Percentiles rank a stretch among this genome's conserved stretches.
phyloP scores from a whole-genome alignment of 2,329 filamentous ascomycete genomes.

The Pleurostoma richardsiae region DNA sequence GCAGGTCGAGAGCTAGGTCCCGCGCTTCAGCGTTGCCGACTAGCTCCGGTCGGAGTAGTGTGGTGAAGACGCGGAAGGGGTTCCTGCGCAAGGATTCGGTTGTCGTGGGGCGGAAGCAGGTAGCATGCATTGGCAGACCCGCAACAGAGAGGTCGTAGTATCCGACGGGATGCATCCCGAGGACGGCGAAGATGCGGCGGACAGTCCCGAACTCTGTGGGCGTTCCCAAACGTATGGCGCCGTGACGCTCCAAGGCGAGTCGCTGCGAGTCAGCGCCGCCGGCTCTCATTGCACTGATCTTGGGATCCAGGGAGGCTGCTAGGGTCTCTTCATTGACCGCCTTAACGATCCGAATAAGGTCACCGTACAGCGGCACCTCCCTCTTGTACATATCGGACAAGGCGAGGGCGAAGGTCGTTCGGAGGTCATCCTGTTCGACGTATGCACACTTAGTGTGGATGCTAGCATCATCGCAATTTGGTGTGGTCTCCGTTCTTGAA shows the following conservation, averaged over 20 bases:
- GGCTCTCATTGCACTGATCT: neutral
- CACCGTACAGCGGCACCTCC: constrained; percentile 14
- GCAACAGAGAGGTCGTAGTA: constrained; percentile 45
- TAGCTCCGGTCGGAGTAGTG: constrained; percentile 32
- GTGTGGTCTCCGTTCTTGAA: too few species aligned
- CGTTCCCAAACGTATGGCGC: constrained; percentile 31
- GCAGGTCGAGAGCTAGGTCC: neutral
- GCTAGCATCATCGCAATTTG: too few species aligned
- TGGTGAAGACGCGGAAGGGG: constrained; percentile 36
- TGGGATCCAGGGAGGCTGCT: neutral
- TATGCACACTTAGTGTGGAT: neutral
- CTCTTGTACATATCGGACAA: constrained; percentile 13
- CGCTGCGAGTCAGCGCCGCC: neutral
- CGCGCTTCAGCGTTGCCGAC: constrained; percentile 12
- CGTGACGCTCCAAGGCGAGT: constrained; percentile 15
- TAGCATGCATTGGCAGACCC: constrained; percentile 45
- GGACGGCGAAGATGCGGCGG: constrained; percentile 28
- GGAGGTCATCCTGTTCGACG: neutral
- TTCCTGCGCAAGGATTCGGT: constrained; percentile 27
- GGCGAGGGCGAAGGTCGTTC: constrained; percentile 7
- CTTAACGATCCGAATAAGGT: constrained; percentile 10
- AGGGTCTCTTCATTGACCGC: constrained; percentile 3
- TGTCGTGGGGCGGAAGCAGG: constrained; percentile 39
- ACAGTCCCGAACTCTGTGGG: constrained; percentile 25
- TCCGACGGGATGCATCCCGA: constrained; percentile 43